Evolutionary conservation across 2,329 filamentous ascomycete species (phyloP).

Genomic region (Trichoderma pleuroti): DNA sequence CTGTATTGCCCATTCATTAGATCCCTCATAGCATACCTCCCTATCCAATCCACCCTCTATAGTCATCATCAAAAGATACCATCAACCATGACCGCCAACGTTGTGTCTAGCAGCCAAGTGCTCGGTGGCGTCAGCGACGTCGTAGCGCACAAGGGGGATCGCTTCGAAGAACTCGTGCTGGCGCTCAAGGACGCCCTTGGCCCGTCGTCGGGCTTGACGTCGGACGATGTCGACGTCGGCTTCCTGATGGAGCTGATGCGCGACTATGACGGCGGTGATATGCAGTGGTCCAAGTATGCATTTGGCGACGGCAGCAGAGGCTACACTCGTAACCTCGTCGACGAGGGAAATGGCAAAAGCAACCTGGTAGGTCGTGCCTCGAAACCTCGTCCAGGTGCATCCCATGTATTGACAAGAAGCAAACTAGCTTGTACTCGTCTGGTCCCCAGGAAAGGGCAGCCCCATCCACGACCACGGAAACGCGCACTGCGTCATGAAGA

Average conservation of each 20-base stretch:
- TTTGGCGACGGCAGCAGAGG: slow-evolving; percentile 65
- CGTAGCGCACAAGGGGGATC: slow-evolving; percentile 29
- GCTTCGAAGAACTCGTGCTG: slow-evolving; percentile 67
- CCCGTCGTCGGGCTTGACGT: slow-evolving; percentile 76
- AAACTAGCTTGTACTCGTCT: slow-evolving; percentile 75
- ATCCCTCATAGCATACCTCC: slow-evolving; percentile 10
- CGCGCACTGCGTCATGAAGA: slow-evolving; percentile 90
- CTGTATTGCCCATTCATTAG: not conserved
- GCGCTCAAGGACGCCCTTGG: slow-evolving; percentile 73
- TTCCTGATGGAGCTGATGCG: slow-evolving; percentile 71
- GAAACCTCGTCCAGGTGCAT: not conserved
- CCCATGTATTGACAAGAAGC: slow-evolving; percentile 21
- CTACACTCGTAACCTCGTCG: slow-evolving; percentile 87
- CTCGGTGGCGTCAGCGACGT: slow-evolving; percentile 23
- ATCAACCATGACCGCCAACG: slow-evolving; percentile 36
- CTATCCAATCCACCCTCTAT: not conserved
- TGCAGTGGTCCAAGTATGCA: slow-evolving; percentile 73
- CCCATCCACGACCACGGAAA: slow-evolving; percentile 87
- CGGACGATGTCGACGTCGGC: slow-evolving; percentile 73
- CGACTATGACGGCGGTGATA: slow-evolving; percentile 63
- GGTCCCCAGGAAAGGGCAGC: slow-evolving; percentile 78
- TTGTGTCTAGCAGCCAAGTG: slow-evolving; percentile 28
- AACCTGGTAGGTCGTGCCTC: slow-evolving; percentile 55
- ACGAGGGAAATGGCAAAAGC: slow-evolving; percentile 79
- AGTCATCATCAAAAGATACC: slow-evolving; percentile 22